Conservation (phyloP, 306 rosid species). For the Rosa multiflora region DNA sequence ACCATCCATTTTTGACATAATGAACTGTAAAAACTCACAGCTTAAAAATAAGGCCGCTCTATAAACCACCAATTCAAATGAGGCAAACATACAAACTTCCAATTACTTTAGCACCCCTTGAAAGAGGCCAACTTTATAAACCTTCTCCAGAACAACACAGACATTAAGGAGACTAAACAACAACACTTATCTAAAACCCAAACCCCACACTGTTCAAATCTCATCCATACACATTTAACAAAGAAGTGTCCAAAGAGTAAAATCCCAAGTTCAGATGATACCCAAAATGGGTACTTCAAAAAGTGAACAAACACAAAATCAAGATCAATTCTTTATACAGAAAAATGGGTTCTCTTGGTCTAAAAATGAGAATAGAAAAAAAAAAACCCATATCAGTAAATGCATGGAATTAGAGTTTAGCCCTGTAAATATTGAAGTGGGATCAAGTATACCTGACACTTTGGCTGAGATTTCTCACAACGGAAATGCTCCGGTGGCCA, state of each 20-base stretch:
- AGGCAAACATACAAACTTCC: neutral
- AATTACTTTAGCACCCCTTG: neutral
- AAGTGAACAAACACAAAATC: neutral
- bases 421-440: neutral
- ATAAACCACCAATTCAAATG: neutral
- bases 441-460: conserved; percentile 2
- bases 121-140: no score
- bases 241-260: neutral
- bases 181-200: neutral
- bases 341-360: neutral
- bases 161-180: neutral
- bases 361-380: neutral
- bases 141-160: neutral
- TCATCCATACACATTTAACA: neutral
- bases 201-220: neutral
- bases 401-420: neutral
- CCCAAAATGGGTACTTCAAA: neutral
- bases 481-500: neutral
- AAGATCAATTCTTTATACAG: neutral
- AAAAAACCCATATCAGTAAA: neutral
- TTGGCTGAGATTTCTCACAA: neutral
- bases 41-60: neutral
- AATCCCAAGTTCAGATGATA: neutral
- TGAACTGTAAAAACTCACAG: neutral
- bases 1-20: neutral